Base-by-base conservation (phyloP, 2,329 filamentous ascomycete genomes). In the Xylaria sp. region DNA sequence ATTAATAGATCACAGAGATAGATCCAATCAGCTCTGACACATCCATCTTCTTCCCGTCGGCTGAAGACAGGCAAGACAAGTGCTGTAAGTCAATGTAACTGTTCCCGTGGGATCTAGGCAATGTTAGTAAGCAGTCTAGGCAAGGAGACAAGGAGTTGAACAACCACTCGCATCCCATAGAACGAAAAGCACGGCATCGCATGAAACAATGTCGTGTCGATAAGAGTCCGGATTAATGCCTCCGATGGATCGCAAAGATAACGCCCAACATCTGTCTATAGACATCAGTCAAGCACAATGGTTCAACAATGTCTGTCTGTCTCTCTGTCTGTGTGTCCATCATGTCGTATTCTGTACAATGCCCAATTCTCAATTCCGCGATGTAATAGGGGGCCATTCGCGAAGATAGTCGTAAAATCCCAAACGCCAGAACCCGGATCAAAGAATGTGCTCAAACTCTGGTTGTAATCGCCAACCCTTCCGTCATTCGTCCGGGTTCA, bases 31-130 rank as follows among this genome's bases (percentile, higher is more conserved):
- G n/a, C 10, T 46, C 55, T 59, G 57, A 64, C 59, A 23, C 58
- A 55, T 30, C 52, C 60, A 11, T 34, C 55, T 13, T 35, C 62
- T 54, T 23, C 65, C 59, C 60, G 64, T 62, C 42, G 13, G 42
- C n/a, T 46, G 42, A 46, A 13, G 10, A 6, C 9, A 16, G 42
- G n/a, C 42, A 46, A 16, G 42, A 16, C 6, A n/a, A 3, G 9
- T n/a, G 23, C 23, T 30, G 23, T 30, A 13, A n/a, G 42, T 46
- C 9, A n/a, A n/a, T 16, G 42, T 46, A 46, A 46, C 13, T 30
- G 23, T 30, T 30, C 23, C 23, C 23, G 23, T 30, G 23, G 5
- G 23, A 30, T 30, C 23, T 30, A 30, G 23, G 5, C 23, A 30
- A 30, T 30, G 23, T 30, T 5, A 30, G 23, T 30, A 30, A 30